Evolutionary conservation across 2,329 filamentous ascomycete species (phyloP).

Genomic region (Ceratocystis variospora): DNA sequence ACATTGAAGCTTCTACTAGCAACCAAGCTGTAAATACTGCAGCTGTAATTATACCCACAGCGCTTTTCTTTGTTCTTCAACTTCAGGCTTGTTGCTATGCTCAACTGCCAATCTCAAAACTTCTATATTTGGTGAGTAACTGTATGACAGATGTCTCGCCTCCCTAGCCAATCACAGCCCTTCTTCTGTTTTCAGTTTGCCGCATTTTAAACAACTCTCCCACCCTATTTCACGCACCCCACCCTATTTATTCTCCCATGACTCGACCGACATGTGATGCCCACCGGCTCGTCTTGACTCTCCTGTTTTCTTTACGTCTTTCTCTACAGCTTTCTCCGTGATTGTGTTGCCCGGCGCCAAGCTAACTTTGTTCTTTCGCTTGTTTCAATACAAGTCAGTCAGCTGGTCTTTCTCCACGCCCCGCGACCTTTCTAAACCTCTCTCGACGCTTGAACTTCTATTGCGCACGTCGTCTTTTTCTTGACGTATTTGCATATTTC

Average conservation of each 20-base stretch:
- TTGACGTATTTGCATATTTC: no score
- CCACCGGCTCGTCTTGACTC: no score
- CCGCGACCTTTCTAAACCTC: no score
- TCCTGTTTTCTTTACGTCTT: neutral
- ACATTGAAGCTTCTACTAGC: no score
- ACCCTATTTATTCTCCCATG: neutral
- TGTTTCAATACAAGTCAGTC: no score
- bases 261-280: conserved; percentile 1
- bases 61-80: neutral
- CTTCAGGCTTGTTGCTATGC: neutral
- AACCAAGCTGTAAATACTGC: no score
- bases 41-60: neutral
- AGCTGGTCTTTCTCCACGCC: no score
- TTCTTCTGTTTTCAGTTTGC: conserved; percentile 1
- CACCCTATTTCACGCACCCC: neutral
- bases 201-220: neutral
- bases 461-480: no score
- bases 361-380: no score
- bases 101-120: neutral
- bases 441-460: no score
- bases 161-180: neutral
- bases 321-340: neutral
- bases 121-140: conserved; percentile 13
- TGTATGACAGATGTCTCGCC: neutral
- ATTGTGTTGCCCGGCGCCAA: no score